Evolutionary conservation across 2,329 filamentous ascomycete species (phyloP), one percentile per base, ranked within the genome.

Genomic region (Clonostachys chloroleuca): DNA sequence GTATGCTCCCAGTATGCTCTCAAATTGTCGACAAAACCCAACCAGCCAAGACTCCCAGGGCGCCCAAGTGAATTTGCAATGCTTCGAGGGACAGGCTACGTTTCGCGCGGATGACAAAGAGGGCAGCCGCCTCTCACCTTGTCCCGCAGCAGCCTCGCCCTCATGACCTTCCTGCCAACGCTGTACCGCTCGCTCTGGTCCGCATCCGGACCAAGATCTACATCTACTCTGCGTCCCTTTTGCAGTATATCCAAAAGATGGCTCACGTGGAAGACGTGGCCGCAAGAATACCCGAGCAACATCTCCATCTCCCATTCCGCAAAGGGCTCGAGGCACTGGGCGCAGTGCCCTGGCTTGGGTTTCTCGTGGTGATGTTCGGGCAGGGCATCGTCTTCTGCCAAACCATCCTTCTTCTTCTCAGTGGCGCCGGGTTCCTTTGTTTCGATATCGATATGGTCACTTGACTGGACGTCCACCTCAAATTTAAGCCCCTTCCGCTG

Each of bases 401-500:
- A 46, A 36, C 18, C 35, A 40, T 35, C 40, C 30, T 52, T 59
- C 6, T 43, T 51, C 7, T 58, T 54, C 13, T 49, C 40, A 12
- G 55, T 54, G 10, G 61, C 53, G 0, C 61, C 64, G 0, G 63
- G 54, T 33, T 73, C 70, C 47, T 70, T 70, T 3, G 61, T 59
- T 30, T 69, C 61, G 10, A 74, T 54, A 40, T 75, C 71, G 16
- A 75, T 58, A 36, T 76, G 72, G 30, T 71, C 64, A 10, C 54
- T 49, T 1, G 63, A 56, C 45, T 76, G 72, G 10, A 75, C 61
- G 3, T 77, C 64, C 7, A 96, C 81, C 54, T 95, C 87, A 56
- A 97, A 97, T 59, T 92, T 95, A 61, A 99, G 89, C 1, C 87
- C 94, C 54, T 84, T 87, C 44, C 86, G 83, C 62, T 95, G 89